phyloP scores from a whole-genome alignment of 345 rosid species.

The Corchorus olitorius region DNA sequence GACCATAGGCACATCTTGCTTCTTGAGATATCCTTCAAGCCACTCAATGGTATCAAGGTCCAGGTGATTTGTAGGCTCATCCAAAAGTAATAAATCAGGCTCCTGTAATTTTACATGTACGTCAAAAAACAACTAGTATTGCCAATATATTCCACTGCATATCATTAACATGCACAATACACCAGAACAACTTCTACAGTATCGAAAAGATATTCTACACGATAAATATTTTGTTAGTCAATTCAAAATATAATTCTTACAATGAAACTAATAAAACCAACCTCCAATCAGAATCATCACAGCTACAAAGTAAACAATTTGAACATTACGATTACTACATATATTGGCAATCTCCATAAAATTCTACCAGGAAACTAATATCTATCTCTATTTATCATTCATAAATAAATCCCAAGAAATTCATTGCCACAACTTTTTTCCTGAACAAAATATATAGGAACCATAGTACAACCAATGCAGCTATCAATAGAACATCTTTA shows the following conservation, averaged over 20 bases:
- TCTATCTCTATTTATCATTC: not conserved
- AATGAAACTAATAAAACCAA: not conserved
- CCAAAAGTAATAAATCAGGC: slow-evolving; percentile 89
- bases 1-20: slow-evolving; percentile 97
- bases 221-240: not conserved
- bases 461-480: not conserved
- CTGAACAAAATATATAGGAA: not conserved
- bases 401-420: not conserved
- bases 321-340: not conserved
- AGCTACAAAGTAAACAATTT: not conserved
- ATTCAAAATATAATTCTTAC: not conserved
- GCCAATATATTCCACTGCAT: not conserved
- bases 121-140: slow-evolving; percentile 16
- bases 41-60: slow-evolving; percentile 97
- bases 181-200: not conserved
- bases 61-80: slow-evolving; percentile 96
- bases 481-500: not conserved
- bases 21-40: slow-evolving; percentile 89
- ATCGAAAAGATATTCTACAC: not conserved
- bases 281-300: not conserved
- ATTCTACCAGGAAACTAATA: not conserved
- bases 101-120: slow-evolving; percentile 48
- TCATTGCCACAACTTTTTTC: not conserved
- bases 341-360: not conserved
- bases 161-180: not conserved